These are phyloP conservation scores for Coleophoma cylindrospora DNA, from an alignment of 2,329 filamentous ascomycete genomes.

Conservation along the genomic window DNA sequence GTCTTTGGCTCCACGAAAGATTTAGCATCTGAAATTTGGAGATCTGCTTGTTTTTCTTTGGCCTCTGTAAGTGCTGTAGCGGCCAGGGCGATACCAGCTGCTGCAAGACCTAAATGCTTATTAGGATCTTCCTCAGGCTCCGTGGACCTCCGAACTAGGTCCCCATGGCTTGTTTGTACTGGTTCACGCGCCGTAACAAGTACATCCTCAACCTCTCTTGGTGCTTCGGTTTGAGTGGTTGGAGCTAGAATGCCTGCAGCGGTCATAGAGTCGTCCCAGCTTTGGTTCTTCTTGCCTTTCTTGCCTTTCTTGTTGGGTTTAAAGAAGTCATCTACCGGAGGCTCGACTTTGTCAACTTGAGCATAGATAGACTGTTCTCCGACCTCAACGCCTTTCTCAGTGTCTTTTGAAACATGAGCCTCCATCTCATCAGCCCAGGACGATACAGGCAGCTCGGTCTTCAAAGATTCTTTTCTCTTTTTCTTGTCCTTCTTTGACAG, in stretches of 20 bases:
- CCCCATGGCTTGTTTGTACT: not conserved
- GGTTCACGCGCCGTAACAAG: not conserved
- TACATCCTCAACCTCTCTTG: constrained; percentile 1
- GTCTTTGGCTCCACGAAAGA: constrained; percentile 29
- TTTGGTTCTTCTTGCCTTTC: constrained; percentile 17
- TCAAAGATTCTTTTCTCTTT: not conserved
- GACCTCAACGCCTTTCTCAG: too few relatives aligned
- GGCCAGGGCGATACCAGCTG: constrained; percentile 10
- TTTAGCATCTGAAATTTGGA: not conserved
- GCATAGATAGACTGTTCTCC: constrained; percentile 15
- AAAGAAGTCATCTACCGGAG: constrained; percentile 15
- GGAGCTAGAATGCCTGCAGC: constrained; percentile 5
- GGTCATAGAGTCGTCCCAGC: constrained; percentile 1
- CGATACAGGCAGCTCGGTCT: constrained; percentile 9
- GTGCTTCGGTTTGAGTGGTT: constrained; percentile 3
- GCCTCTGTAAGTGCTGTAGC: constrained; percentile 12
- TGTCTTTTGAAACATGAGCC: too few relatives aligned
- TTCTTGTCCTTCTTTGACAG: constrained; percentile 1
- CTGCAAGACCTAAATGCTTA: constrained; percentile 6
- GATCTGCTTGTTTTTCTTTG: constrained; percentile 1
- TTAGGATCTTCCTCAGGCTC: constrained; percentile 18
- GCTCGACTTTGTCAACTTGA: constrained; percentile 17
- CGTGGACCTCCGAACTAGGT: not conserved
- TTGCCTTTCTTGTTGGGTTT: constrained; percentile 30
- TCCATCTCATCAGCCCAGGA: constrained; percentile 25